Evolutionary conservation across 2,329 filamentous ascomycete species (phyloP), one percentile per base, ranked within the genome.

Genomic region (Nigrospora osmanthi): DNA sequence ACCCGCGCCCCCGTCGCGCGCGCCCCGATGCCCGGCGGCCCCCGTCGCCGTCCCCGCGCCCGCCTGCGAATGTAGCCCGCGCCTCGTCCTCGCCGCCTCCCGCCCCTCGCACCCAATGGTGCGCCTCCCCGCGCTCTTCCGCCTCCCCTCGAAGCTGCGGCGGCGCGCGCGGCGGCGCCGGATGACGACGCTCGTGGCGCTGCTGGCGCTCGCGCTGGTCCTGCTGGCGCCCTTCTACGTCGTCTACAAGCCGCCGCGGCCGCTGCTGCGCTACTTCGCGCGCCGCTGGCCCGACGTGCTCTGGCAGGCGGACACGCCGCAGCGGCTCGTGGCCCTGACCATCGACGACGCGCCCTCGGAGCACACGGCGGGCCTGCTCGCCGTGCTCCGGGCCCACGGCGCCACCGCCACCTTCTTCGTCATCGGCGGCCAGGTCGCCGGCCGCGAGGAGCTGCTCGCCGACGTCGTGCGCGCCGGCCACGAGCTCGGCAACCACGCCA

Each of bases 361-460:
- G 37, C 74, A 87, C 61, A 94, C 89, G 2, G 58, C 65, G 38
- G 78, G 82, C 45, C 89, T 95, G 47, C 67, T 89, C 44, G 66
- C 79, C 37, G 67, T 87, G 0, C 71, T 95, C n/a, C 68, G 72
- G 43, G 70, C 71, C 19, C 74, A 88, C 57, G 72, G 76, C 46
- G 87, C 84, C 13, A 78, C 73, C 16, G 89, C 89, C 0, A 95
- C 89, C 0, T 93, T 95, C 62, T 96, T 95, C 63, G 75, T 94
- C 31, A 95, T 95, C 54, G 89, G 89, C 10, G 76, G 75, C 3
- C 89, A 95, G 66, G 81, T 88, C 11, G 53, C 69, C 0, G 78
- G 75, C 2, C 63, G 68, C 28, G 73, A 83, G 57, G 66, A 69
- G 6, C 63, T 74, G 3, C 69, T 89, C 31, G 64, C 72, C 37